Evolutionary conservation across 2,329 filamentous ascomycete species (phyloP), one percentile per base, ranked within the genome.

Genomic region (Scytalidium sp.): DNA sequence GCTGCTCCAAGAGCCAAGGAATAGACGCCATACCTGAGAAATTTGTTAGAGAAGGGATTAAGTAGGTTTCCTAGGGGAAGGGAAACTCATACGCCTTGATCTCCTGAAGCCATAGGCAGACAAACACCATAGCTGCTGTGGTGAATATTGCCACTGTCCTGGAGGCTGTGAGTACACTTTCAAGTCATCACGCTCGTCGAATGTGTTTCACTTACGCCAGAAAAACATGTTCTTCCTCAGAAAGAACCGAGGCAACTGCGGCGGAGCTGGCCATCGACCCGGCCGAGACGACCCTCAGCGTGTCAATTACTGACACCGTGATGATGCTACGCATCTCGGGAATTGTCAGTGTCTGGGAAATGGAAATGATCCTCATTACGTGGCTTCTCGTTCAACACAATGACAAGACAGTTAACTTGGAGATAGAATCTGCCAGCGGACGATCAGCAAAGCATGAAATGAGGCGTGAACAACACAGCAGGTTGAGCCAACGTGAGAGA

Each of bases 241-340:
- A 45, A 10, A 56, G 47, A n/a, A 55, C 46, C 5, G 52, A 50
- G 6, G 54, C 52, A n/a, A 49, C 52, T 13, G 47, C 29, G 4
- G 52, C 50, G 13, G 50, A 39, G 41, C 44, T 41, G 10, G 29
- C 21, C 52, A 56, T 50, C 5, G 5, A 43, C 11, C 48, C 53
- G 17, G 51, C 9, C 22, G 46, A 47, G 11, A 47, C 40, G 5
- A 22, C 25, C 22, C 46, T 47, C 6, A 47, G 22, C 22, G 32
- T n/a, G 17, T 15, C 17, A 5, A 36, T 36, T 10, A 36, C 32
- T 36, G 17, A 36, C 6, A n/a, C 32, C 15, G 32, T 5, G 32
- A 36, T 36, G 5, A 10, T 36, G 4, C 15, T 10, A 36, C 7
- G 13, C 7, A 29, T 29, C 13, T n/a, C n/a, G n/a, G n/a, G n/a